phyloP scores from a whole-genome alignment of 345 rosid genomes.

The Eucalyptus regnans region DNA sequence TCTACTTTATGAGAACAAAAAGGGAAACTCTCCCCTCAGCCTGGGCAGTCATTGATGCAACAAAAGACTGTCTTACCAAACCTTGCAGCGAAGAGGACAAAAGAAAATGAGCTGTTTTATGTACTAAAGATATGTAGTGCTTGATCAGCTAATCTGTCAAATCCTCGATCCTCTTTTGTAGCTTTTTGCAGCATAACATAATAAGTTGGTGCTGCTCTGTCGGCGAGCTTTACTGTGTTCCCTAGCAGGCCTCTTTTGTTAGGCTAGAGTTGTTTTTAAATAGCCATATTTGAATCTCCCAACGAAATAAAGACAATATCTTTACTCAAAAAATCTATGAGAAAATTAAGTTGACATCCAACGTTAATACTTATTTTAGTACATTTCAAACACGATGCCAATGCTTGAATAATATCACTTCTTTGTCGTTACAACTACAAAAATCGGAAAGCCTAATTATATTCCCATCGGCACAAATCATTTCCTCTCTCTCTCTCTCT shows the following conservation, averaged over 20 bases:
- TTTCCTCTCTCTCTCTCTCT: background rate
- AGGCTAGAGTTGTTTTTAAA: background rate
- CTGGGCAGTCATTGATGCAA: background rate
- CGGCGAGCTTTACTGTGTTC: background rate
- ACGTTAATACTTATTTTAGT: background rate
- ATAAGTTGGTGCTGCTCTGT: background rate
- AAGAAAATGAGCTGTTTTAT: background rate
- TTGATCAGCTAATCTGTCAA: background rate
- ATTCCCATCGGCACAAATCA: background rate
- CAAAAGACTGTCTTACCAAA: background rate
- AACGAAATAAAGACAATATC: background rate
- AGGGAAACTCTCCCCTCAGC: background rate
- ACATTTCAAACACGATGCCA: background rate
- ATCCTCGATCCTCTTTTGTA: background rate
- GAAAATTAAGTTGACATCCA: background rate
- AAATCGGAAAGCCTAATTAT: background rate
- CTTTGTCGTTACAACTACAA: background rate
- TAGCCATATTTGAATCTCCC: background rate
- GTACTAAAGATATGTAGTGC: background rate
- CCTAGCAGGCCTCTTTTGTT: background rate
- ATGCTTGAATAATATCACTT: background rate
- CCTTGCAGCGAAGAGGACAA: background rate
- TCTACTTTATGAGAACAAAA: background rate
- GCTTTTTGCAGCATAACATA: background rate
- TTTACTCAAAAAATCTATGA: background rate